Base-by-base conservation (phyloP, 257 asterid genomes). In the Echium plantagineum region DNA sequence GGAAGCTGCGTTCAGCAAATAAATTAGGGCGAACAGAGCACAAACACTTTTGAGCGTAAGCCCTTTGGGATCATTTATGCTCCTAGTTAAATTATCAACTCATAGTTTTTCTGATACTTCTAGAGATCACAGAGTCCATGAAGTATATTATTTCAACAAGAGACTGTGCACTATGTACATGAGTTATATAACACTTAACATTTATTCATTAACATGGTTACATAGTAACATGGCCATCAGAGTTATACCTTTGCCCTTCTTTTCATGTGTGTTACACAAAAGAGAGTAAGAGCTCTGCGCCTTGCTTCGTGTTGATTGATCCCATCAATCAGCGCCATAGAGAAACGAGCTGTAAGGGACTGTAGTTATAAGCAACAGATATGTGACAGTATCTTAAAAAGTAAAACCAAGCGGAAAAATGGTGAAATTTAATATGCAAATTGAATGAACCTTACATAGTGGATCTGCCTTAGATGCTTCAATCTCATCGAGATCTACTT, bases 211-310 rank as follows among this genome's bases (percentile, higher is more conserved):
- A 49, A 28, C 32, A 3, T 28, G 26, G 26, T 24, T 24, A 24
- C 35, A 3, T 28, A 3, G 26, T 24, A 1, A 24, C 35, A 31
- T 13, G 30, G 19, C 21, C 35, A 49, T 31, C 21, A 49, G 24
- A n/a, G 28, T 63, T 26, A 60, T 74, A 90, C 98, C 94, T 84
- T 91, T 57, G 94, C 93, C 55, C 81, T 63, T 71, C 73, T 76
- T 16, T 82, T 76, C 64, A 83, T 74, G 63, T 78, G 78, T 55
- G 85, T 74, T 65, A 88, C 76, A 74, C 98, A 91, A 82, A 91
- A 78, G 74, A 91, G 93, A 66, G 80, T 69, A 52, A 91, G 81
- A 75, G 90, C 95, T 73, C 90, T 83, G 22, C 95, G 93, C 87
- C 88, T 83, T 65, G 22, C 69, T 69, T 91, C 98, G 67, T 83